Percentiles rank a stretch among this genome's conserved stretches.
Conservation (phyloP, 257 asterid genomes). For the Solanum tarapatanum region DNA sequence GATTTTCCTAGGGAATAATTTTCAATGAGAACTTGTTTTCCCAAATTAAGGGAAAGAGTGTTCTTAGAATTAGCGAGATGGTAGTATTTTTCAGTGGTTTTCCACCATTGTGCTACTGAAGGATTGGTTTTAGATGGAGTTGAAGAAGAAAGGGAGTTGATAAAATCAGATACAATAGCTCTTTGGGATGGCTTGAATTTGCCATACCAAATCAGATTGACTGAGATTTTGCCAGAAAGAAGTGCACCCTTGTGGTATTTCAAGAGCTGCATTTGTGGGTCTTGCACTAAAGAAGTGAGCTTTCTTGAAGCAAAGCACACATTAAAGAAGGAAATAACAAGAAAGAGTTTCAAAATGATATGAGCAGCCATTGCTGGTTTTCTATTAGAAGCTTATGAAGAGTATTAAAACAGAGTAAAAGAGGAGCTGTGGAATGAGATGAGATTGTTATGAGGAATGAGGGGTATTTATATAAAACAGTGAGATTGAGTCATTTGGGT, state of each 20-base stretch:
- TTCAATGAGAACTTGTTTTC: slow-evolving; percentile 20
- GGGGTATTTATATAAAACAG: slow-evolving; percentile 4
- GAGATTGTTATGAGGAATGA: background rate
- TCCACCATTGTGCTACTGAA: slow-evolving; percentile 38
- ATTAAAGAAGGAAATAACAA: background rate
- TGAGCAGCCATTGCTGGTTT: slow-evolving; percentile 11
- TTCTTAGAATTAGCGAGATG: slow-evolving; percentile 16
- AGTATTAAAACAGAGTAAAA: background rate
- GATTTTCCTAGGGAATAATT: slow-evolving; percentile 33
- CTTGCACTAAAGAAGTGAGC: background rate
- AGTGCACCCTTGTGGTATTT: slow-evolving; percentile 24
- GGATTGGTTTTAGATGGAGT: slow-evolving; percentile 8
- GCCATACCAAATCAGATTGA: slow-evolving; percentile 16
- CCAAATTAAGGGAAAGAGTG: slow-evolving; percentile 12
- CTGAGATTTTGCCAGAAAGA: background rate
- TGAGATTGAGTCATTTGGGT: background rate
- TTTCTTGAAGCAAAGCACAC: background rate
- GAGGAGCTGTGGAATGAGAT: background rate
- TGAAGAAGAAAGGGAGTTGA: slow-evolving; percentile 28
- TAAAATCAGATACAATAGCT: slow-evolving; percentile 8
- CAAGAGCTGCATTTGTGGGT: background rate
- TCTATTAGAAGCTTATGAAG: background rate
- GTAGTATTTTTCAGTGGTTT: slow-evolving; percentile 29
- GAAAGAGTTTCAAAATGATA: background rate
- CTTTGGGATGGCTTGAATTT: slow-evolving; percentile 12